Evolutionary conservation across 169 alveolate species (phyloP), one percentile per base, ranked within the genome.

Genomic region (Eimeria nieschulzi): DNA sequence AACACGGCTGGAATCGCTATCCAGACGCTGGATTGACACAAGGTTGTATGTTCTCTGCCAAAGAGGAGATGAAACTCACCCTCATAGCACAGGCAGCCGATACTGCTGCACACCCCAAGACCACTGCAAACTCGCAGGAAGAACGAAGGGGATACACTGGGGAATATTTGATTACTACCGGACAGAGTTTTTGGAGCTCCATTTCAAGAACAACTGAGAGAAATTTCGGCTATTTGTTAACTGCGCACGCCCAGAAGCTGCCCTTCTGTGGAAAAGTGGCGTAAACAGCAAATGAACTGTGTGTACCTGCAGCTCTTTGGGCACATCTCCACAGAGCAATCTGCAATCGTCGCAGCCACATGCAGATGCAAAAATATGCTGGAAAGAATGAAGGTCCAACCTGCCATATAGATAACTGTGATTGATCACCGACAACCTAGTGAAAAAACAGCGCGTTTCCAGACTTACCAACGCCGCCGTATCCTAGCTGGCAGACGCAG

Each of bases 81-180:
- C 21, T 66, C 75, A 66, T 66, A 66, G 33, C 75, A 66, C 13
- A 66, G 75, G 26, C 75, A 66, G 75, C 75, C 75, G 21, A 15
- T n/a, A 25, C 46, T 21, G 75, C 75, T 66, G 75, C 75, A 66
- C 1, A 66, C 26, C 33, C 75, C 75, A 15, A 66, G 33, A n/a
- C 75, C 75, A 25, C 75, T 66, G 75, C 15, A 15, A 59, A 59
- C 23, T 15, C 68, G 23, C 68, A 12, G n/a, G 23, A 0, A 59
- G 68, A 19, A 59, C 46, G 46, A 33, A 33, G 0, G 46, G 46
- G 46, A 33, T 33, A 33, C 46, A 33, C 46, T 33, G 46, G 46
- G 46, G 46, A 33, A 0, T 33, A 33, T 33, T 33, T 33, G 46
- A 33, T 33, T 33, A 33, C 46, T 33, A 33, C 46, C 46, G 3